Conservation (phyloP, 306 rosid species). For the Sophora flavescens region DNA sequence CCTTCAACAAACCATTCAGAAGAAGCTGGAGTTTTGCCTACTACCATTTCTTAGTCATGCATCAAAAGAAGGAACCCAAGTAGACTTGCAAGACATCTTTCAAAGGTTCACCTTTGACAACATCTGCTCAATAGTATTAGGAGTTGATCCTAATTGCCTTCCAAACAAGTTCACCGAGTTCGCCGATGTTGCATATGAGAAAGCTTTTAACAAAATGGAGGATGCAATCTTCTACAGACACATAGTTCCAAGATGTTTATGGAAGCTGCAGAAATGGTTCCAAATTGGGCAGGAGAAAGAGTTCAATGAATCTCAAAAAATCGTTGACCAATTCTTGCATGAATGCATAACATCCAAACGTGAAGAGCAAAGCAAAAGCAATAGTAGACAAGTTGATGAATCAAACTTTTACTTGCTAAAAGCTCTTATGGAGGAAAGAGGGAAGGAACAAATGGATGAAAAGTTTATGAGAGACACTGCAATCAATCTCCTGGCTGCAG, state of each 20-base stretch:
- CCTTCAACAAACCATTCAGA: neutral
- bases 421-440: neutral
- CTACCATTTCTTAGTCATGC: slow-evolving; percentile 49
- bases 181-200: slow-evolving; percentile 23
- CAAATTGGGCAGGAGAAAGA: slow-evolving; percentile 34
- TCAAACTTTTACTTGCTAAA: slow-evolving; percentile 1
- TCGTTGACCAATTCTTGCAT: slow-evolving; percentile 44
- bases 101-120: slow-evolving; percentile 46
- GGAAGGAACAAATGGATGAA: neutral
- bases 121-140: slow-evolving; percentile 39
- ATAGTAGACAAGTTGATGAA: neutral
- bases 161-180: slow-evolving; percentile 24
- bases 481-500: neutral
- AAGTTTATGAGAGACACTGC: slow-evolving; percentile 28
- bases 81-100: slow-evolving; percentile 54
- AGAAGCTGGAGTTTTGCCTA: slow-evolving; percentile 43
- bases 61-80: neutral
- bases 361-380: slow-evolving; percentile 13
- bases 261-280: slow-evolving; percentile 50
- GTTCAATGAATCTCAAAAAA: neutral
- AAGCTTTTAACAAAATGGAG: slow-evolving; percentile 37
- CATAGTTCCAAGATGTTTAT: slow-evolving; percentile 25
- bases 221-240: slow-evolving; percentile 31
- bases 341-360: slow-evolving; percentile 31
- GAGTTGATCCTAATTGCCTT: slow-evolving; percentile 47